Percentiles rank a stretch among this genome's conserved stretches.
phyloP scores from a whole-genome alignment of 1,284 basidiomycete genomes.

The Fomitopsis schrenkii region DNA sequence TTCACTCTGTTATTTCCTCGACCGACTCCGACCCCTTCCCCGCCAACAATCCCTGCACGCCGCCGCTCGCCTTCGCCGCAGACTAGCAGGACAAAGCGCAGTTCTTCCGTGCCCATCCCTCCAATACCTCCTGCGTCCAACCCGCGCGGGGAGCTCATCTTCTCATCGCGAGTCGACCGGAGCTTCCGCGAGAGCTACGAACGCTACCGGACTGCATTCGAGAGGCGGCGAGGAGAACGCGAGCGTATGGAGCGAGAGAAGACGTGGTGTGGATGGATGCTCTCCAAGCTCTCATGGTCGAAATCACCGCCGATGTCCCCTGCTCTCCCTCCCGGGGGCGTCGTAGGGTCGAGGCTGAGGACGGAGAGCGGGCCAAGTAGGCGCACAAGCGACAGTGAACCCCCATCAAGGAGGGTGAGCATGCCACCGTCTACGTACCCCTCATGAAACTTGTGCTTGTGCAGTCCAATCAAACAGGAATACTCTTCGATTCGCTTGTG shows the following conservation, averaged over 20 bases:
- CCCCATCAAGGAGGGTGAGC: not conserved
- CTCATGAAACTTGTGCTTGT: too few relatives aligned
- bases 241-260: slow-evolving; percentile 39
- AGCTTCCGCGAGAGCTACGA: slow-evolving; percentile 91
- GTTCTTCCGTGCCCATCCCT: slow-evolving; percentile 51
- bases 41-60: slow-evolving; percentile 27
- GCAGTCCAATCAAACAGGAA: too few relatives aligned
- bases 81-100: slow-evolving; percentile 32
- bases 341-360: not conserved
- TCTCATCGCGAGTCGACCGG: slow-evolving; percentile 83
- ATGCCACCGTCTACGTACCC: not conserved
- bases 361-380: not conserved
- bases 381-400: not conserved
- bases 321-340: not conserved
- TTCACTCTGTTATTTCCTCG: slow-evolving; percentile 63
- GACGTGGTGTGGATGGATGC: slow-evolving; percentile 41
- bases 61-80: slow-evolving; percentile 36
- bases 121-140: slow-evolving; percentile 87
- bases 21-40: slow-evolving; percentile 21
- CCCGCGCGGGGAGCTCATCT: slow-evolving; percentile 94
- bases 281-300: slow-evolving; percentile 37
- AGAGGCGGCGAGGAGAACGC: slow-evolving; percentile 72
- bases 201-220: slow-evolving; percentile 88
- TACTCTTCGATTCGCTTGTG: too few relatives aligned
- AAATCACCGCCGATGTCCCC: not conserved